Evolutionary conservation across 2,329 filamentous ascomycete genomes (phyloP).

Genomic region (Fusarium sublunatum): DNA sequence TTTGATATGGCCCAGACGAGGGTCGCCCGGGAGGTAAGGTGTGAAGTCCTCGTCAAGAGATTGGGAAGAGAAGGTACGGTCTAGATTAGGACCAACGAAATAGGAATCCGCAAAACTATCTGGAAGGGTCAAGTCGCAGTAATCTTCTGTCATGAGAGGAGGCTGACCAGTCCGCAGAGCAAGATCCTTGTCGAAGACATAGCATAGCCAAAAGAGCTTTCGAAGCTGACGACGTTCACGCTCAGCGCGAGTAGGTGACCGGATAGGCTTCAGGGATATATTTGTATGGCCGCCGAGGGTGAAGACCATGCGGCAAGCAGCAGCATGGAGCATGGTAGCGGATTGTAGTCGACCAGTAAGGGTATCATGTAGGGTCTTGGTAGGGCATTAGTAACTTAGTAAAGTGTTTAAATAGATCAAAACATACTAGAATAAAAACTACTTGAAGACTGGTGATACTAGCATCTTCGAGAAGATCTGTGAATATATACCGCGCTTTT

Average conservation of each 20-base stretch:
- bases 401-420: neutral
- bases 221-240: constrained; percentile 52
- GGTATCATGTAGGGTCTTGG: constrained; percentile 56
- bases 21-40: constrained; percentile 58
- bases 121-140: constrained; percentile 46
- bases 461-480: constrained; percentile 56
- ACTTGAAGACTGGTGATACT: constrained; percentile 59
- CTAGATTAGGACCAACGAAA: constrained; percentile 20
- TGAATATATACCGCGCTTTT: constrained; percentile 56
- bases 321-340: constrained; percentile 56
- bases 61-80: neutral
- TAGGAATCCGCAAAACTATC: constrained; percentile 44
- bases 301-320: constrained; percentile 61
- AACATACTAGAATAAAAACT: constrained; percentile 60
- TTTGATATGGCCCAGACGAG: constrained; percentile 63
- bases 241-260: constrained; percentile 33
- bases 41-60: constrained; percentile 24
- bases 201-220: constrained; percentile 66
- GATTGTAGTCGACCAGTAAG: constrained; percentile 60
- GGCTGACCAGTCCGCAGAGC: constrained; percentile 64
- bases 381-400: neutral
- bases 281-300: constrained; percentile 60
- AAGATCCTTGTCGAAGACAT: constrained; percentile 67
- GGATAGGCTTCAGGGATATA: constrained; percentile 17
- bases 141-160: constrained; percentile 58